Conservation (phyloP, 2,329 filamentous ascomycete genomes). For the Exophiala phaeomuriformis region DNA sequence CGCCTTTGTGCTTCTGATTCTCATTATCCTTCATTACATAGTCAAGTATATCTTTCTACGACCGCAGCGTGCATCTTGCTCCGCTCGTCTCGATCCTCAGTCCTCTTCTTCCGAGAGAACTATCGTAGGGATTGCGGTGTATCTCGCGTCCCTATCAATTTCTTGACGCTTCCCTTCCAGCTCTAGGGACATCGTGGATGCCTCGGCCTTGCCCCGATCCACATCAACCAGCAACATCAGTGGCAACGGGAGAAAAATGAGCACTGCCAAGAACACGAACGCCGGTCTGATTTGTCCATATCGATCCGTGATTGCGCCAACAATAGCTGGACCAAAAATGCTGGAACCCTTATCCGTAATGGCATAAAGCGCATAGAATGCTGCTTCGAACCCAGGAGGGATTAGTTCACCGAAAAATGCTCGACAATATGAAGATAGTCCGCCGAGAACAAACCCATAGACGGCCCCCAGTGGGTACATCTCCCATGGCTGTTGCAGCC, state of each 20-base stretch:
- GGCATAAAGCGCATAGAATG: conserved; percentile 93
- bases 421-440: conserved; percentile 82
- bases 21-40: no score
- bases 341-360: conserved; percentile 96
- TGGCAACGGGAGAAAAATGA: conserved; percentile 79
- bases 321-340: conserved; percentile 87
- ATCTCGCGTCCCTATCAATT: conserved; percentile 3
- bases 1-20: no score
- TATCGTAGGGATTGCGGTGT: conserved; percentile 21
- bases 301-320: conserved; percentile 82
- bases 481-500: conserved; percentile 90
- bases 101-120: conserved; percentile 23
- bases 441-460: conserved; percentile 91
- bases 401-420: conserved; percentile 90
- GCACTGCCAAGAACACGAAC: conserved; percentile 80
- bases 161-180: conserved; percentile 31
- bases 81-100: background rate
- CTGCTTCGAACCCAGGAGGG: conserved; percentile 85
- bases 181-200: conserved; percentile 54
- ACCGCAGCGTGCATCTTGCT: no score
- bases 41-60: no score
- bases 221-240: conserved; percentile 81
- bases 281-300: conserved; percentile 75
- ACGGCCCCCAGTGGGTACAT: conserved; percentile 90
- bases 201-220: conserved; percentile 66